phyloP scores from a whole-genome alignment of 116 monocot genomes.

The Dioscorea cayenensis region DNA sequence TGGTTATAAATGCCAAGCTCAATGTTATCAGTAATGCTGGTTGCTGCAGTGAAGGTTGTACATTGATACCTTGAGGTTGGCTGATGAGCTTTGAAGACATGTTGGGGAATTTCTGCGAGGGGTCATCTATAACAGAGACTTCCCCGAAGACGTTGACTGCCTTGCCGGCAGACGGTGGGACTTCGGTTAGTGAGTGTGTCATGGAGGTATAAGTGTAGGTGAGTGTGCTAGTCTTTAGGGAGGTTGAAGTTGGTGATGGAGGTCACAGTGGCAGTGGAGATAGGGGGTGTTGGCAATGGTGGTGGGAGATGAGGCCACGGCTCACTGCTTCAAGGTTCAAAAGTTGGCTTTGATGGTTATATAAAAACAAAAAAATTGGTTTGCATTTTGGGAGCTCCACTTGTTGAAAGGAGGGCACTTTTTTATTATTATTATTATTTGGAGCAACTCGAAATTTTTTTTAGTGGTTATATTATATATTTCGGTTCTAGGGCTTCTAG shows the following conservation, averaged over 20 bases:
- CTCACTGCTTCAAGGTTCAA: too few relatives aligned
- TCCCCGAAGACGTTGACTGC: neutral
- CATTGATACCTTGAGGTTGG: neutral
- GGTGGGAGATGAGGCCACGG: neutral
- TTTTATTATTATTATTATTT: too few relatives aligned
- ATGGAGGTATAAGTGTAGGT: slow-evolving; percentile 19
- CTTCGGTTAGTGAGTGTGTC: neutral
- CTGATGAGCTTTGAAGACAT: neutral
- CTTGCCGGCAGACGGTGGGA: neutral
- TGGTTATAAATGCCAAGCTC: slow-evolving; percentile 9
- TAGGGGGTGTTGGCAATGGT: neutral
- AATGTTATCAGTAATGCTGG: neutral
- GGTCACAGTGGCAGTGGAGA: neutral
- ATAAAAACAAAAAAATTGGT: neutral
- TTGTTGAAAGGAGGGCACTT: too few relatives aligned
- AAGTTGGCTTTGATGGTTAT: too few relatives aligned
- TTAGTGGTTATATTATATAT: too few relatives aligned
- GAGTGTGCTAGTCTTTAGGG: neutral
- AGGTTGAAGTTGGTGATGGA: too few relatives aligned
- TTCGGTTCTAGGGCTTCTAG: too few relatives aligned
- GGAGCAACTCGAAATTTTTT: too few relatives aligned
- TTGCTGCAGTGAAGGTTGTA: neutral
- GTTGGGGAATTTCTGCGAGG: neutral
- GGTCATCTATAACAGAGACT: slow-evolving; percentile 1
- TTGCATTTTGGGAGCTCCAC: too few relatives aligned